These are phyloP conservation scores for Moringa oleifera DNA, from an alignment of 345 rosid species.

Conservation along the genomic window DNA sequence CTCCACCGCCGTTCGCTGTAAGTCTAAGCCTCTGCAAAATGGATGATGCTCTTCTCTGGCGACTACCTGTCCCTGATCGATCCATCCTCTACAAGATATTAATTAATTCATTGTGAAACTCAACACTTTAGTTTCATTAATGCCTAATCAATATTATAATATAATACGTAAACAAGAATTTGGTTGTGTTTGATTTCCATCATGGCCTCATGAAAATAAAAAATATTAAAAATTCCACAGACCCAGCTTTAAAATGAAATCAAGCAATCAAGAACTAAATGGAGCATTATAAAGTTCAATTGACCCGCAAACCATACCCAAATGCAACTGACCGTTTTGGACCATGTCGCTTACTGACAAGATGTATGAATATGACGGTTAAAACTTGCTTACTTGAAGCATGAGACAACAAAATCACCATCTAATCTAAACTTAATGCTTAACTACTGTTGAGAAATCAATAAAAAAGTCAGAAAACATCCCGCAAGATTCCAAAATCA, in stretches of 20 bases:
- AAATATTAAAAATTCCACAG: not conserved
- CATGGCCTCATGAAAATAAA: not conserved
- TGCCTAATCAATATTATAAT: not conserved
- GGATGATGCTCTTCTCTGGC: constrained; percentile 64
- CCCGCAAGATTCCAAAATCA: no score
- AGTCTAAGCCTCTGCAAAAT: constrained; percentile 59
- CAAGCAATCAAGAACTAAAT: not conserved
- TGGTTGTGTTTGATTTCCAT: not conserved
- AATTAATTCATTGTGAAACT: constrained; percentile 12
- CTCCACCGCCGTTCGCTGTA: constrained; percentile 43
- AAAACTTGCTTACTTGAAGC: no score
- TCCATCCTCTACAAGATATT: constrained; percentile 67
- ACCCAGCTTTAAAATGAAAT: not conserved
- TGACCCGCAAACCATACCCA: no score
- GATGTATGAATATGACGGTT: no score
- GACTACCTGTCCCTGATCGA: constrained; percentile 73
- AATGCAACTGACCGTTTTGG: no score
- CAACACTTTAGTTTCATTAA: constrained; percentile 2
- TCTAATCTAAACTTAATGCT: no score
- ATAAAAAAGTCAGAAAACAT: no score
- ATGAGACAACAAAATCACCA: no score
- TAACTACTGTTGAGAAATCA: no score
- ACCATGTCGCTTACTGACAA: no score
- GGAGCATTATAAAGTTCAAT: not conserved
- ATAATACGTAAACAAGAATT: not conserved